Conservation (phyloP, 31 red algal genomes). For the Porphyra umbilicalis region DNA sequence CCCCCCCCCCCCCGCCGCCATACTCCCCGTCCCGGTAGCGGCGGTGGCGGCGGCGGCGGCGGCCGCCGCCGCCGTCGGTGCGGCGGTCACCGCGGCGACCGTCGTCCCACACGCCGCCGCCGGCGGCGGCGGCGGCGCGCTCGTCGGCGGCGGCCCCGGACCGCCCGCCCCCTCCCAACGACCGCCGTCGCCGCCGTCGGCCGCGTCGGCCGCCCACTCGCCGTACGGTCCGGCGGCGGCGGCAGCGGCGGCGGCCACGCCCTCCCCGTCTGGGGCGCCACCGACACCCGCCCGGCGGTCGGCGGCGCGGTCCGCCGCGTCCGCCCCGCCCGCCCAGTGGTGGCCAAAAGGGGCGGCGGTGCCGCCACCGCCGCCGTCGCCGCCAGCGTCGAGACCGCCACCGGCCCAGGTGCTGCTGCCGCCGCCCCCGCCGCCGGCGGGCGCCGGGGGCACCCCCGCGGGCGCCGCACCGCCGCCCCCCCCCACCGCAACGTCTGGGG, state of each 20-base stretch:
- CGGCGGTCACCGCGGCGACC: neutral
- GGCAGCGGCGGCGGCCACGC: neutral
- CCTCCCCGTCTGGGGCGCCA: neutral
- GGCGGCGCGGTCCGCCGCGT: neutral
- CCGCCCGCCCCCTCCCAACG: too few relatives aligned
- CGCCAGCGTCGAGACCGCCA: neutral
- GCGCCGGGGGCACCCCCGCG: too few relatives aligned
- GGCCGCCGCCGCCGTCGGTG: neutral
- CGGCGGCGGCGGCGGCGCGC: neutral
- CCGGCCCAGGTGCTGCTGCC: neutral
- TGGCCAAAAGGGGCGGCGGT: too few relatives aligned
- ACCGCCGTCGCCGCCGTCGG: neutral
- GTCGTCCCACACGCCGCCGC: neutral
- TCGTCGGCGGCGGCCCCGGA: too few relatives aligned
- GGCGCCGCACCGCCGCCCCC: too few relatives aligned
- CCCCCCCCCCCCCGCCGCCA: too few relatives aligned
- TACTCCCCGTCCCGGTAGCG: neutral
- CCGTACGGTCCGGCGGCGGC: neutral
- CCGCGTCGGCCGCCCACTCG: neutral
- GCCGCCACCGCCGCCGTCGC: neutral
- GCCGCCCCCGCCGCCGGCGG: neutral
- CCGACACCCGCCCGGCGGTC: neutral
- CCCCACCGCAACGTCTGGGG: too few relatives aligned
- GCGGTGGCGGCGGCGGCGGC: neutral
- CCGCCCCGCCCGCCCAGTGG: neutral